Conservation (phyloP, 2,329 filamentous ascomycete genomes). For the Lasiodiplodia gonubiensis region DNA sequence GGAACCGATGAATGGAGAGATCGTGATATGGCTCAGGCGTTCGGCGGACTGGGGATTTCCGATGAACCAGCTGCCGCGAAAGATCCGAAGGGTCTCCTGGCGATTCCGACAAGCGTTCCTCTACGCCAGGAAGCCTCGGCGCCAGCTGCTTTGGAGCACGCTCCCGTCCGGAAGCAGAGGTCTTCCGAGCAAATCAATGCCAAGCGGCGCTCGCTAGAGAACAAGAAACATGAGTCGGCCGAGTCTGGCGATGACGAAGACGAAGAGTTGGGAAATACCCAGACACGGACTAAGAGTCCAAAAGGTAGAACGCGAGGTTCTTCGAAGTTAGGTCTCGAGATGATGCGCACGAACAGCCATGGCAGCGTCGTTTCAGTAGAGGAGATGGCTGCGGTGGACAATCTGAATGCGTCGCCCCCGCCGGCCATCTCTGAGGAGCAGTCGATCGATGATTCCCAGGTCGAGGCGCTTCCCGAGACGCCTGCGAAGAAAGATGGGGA, state of each 20-base stretch:
- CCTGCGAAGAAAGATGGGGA: conserved; percentile 2
- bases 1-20: conserved; percentile 80
- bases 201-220: conserved; percentile 78
- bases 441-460: conserved; percentile 34
- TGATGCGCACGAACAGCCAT: conserved; percentile 96
- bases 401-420: conserved; percentile 45
- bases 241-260: conserved; percentile 96
- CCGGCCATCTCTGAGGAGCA: conserved; percentile 50
- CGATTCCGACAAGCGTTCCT: conserved; percentile 41
- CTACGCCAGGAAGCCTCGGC: conserved; percentile 58
- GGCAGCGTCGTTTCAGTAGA: conserved; percentile 70
- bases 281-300: conserved; percentile 58
- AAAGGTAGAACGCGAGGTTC: conserved; percentile 51
- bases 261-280: conserved; percentile 75
- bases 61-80: conserved; percentile 55
- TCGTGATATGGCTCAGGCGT: conserved; percentile 52
- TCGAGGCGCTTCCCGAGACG: conserved; percentile 34
- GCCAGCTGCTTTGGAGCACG: conserved; percentile 62
- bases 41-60: conserved; percentile 76
- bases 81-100: conserved; percentile 34
- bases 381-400: conserved; percentile 46
- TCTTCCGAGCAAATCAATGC: conserved; percentile 75
- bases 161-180: conserved; percentile 62
- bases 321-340: conserved; percentile 92
- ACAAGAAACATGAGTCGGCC: conserved; percentile 71